Conservation (phyloP, 495 filamentous ascomycete species). For the Penicilliopsis zonata region DNA sequence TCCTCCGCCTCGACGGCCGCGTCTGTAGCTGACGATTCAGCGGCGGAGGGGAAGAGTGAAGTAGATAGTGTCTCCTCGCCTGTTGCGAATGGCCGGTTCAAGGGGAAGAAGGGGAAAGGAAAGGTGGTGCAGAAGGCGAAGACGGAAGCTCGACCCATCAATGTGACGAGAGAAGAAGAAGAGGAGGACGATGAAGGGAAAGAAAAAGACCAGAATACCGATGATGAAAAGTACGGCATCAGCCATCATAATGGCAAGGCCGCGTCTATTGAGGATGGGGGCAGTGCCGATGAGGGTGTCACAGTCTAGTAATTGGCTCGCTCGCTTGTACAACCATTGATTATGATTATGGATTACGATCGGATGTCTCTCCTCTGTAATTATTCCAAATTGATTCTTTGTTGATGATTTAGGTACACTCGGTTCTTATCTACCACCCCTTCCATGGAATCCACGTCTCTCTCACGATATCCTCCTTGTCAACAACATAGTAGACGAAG, state of each 20-base stretch:
- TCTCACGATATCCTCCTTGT: constrained; percentile 13
- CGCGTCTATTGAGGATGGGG: constrained; percentile 13
- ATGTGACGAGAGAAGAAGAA: constrained; percentile 2
- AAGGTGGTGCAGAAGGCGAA: constrained; percentile 7
- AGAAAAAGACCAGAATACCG: constrained; percentile 9
- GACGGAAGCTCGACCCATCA: constrained; percentile 1
- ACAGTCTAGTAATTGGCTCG: too few relatives aligned
- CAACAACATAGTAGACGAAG: constrained; percentile 16
- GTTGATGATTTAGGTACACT: too few relatives aligned
- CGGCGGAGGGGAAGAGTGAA: constrained; percentile 14
- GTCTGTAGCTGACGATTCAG: constrained; percentile 13
- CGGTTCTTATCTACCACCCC: constrained; percentile 13
- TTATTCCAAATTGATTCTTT: too few relatives aligned
- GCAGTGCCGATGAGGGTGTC: constrained; percentile 2
- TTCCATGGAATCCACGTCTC: constrained; percentile 23
- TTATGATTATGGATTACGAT: too few relatives aligned
- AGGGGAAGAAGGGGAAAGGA: constrained; percentile 12
- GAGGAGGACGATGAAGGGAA: constrained; percentile 1
- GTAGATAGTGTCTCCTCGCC: constrained; percentile 7
- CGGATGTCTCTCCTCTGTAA: too few relatives aligned
- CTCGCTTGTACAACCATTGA: too few relatives aligned
- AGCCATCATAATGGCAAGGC: constrained; percentile 1
- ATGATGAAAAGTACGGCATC: constrained; percentile 3
- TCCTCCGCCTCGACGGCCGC: too few relatives aligned
- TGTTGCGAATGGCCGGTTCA: constrained; percentile 3